These are phyloP conservation scores for Rhizomucor miehei DNA, from an alignment of 371 early-diverging fungal genomes.

Conservation along the genomic window DNA sequence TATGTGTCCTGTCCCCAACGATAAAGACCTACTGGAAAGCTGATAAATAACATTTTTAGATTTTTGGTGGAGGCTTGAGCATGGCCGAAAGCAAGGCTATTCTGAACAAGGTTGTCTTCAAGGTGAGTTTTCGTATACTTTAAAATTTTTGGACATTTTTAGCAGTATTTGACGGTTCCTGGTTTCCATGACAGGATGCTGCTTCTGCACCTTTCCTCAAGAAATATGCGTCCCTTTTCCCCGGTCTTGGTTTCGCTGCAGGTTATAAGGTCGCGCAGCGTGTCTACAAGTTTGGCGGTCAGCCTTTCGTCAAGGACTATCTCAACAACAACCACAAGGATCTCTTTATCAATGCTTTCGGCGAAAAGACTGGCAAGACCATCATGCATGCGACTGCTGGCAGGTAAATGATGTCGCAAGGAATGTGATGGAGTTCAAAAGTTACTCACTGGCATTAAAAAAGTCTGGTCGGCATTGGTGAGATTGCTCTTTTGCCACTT, in stretches of 20 bases:
- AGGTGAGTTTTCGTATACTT: constrained; percentile 35
- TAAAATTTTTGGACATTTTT: too few relatives aligned
- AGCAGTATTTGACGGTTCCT: too few relatives aligned
- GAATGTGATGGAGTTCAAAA: background rate
- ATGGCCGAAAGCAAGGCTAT: constrained; percentile 57
- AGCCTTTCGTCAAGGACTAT: constrained; percentile 94
- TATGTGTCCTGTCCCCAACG: constrained; percentile 19
- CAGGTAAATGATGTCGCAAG: constrained; percentile 26
- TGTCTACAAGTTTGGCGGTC: constrained; percentile 98
- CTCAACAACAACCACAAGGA: constrained; percentile 77
- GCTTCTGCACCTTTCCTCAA: constrained; percentile 64
- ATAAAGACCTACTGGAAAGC: background rate
- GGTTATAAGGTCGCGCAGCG: constrained; percentile 95
- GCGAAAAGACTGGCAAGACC: constrained; percentile 92
- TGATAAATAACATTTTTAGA: constrained; percentile 26
- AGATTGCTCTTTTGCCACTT: constrained; percentile 92
- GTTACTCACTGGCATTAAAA: constrained; percentile 1
- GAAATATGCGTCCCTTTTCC: constrained; percentile 93
- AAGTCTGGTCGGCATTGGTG: constrained; percentile 95
- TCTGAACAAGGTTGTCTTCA: constrained; percentile 80
- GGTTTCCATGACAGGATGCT: constrained; percentile 66
- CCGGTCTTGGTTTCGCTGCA: constrained; percentile 96
- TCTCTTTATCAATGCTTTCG: constrained; percentile 78
- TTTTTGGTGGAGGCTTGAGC: constrained; percentile 60
- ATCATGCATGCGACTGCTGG: constrained; percentile 98